Conservation (phyloP, 352 stramenopile genomes). For the Phytophthora sp. region DNA sequence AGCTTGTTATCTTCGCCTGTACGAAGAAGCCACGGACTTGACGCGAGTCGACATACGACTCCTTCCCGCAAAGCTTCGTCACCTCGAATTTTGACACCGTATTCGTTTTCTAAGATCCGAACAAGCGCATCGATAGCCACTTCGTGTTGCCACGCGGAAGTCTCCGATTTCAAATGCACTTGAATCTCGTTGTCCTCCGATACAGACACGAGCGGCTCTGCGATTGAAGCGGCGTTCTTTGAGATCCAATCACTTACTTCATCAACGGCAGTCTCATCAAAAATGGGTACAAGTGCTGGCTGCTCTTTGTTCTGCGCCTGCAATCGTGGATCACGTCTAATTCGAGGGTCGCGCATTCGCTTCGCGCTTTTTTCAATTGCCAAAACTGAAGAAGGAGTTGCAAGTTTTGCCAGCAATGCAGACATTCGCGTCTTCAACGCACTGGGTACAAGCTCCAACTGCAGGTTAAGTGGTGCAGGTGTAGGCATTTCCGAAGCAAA, state of each 20-base stretch:
- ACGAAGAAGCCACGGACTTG: conserved; percentile 63
- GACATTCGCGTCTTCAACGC: conserved; percentile 77
- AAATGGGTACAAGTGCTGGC: conserved; percentile 64
- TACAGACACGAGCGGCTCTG: conserved; percentile 80
- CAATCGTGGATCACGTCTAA: conserved; percentile 48
- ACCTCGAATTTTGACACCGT: conserved; percentile 68
- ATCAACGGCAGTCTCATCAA: conserved; percentile 69
- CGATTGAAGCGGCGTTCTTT: conserved; percentile 79
- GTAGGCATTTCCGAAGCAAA: conserved; percentile 66
- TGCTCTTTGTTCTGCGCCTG: conserved; percentile 49
- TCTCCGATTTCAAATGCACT: conserved; percentile 75
- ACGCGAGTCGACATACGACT: conserved; percentile 74
- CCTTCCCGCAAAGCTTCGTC: conserved; percentile 67
- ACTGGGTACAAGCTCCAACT: conserved; percentile 73
- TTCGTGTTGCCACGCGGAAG: conserved; percentile 65
- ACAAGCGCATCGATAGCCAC: conserved; percentile 71
- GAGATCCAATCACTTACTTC: conserved; percentile 81
- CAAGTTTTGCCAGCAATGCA: conserved; percentile 57
- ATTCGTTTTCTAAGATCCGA: conserved; percentile 81
- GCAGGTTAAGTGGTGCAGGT: conserved; percentile 52
- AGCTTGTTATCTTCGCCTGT: conserved; percentile 50
- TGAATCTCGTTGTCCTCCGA: conserved; percentile 79
- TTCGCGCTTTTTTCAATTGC: conserved; percentile 73
- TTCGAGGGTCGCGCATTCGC: conserved; percentile 71
- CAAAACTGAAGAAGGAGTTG: conserved; percentile 80